These are phyloP conservation scores for Cryptococcus sp. DNA, from an alignment of 1,284 basidiomycete species.

Conservation along the genomic window DNA sequence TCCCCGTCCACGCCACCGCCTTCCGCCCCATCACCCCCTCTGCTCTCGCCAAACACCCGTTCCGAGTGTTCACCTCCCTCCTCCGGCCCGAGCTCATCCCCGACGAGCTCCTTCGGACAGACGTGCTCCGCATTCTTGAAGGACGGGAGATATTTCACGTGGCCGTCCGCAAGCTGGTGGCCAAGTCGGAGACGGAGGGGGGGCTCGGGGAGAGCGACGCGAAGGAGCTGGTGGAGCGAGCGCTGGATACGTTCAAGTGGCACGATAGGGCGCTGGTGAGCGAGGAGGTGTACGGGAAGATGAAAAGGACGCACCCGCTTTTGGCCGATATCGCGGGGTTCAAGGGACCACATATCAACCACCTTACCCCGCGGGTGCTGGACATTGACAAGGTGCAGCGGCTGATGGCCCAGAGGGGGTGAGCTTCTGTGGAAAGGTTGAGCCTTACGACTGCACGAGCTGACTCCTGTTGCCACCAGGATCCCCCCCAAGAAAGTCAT, in stretches of 20 bases:
- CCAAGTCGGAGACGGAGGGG: constrained; percentile 40
- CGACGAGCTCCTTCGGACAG: constrained; percentile 28
- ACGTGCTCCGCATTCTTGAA: constrained; percentile 35
- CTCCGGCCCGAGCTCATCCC: constrained; percentile 46
- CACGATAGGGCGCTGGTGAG: constrained; percentile 45
- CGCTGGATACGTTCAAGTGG: constrained; percentile 51
- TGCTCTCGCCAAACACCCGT: constrained; percentile 47
- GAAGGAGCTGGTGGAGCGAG: constrained; percentile 40
- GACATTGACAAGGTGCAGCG: constrained; percentile 51
- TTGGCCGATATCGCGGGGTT: constrained; percentile 52
- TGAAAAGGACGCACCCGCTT: constrained; percentile 44
- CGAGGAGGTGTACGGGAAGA: constrained; percentile 36
- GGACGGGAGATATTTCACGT: constrained; percentile 47
- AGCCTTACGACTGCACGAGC: background rate
- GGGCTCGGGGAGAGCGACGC: constrained; percentile 28
- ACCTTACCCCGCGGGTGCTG: constrained; percentile 51
- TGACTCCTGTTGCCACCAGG: constrained; percentile 14
- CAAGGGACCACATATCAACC: constrained; percentile 52
- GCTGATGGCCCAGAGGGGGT: constrained; percentile 44
- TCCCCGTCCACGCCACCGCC: constrained; percentile 52
- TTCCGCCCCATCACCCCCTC: constrained; percentile 44
- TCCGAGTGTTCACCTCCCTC: constrained; percentile 51
- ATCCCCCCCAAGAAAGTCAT: constrained; percentile 52
- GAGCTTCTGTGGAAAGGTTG: constrained; percentile 5
- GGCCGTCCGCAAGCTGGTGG: constrained; percentile 34